Base-by-base conservation (phyloP, 768 basidiomycete species). In the Lanmaoa rubissima region DNA sequence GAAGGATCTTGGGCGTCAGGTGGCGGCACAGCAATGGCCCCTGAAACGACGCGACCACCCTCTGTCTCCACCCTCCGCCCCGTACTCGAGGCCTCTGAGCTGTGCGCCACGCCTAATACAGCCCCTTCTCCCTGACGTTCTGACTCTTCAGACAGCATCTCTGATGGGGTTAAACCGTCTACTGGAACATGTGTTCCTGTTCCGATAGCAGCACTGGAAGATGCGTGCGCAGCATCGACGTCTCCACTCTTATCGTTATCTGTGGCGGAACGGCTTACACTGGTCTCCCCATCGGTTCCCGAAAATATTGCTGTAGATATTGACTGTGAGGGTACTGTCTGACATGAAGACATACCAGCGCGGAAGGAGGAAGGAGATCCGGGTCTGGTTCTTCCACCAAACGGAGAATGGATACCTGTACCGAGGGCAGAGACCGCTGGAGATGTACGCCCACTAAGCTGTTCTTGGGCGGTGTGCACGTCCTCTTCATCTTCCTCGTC, bases 401-500 rank as follows among this genome's bases (percentile, higher is more conserved):
- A 50, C 13, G 57, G 54, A 46, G 54, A 63, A 17, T 46, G 56
- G 28, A 55, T 16, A 12, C 58, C 42, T n/a, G 55, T 40, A 21
- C 63, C 61, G 31, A 68, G 54, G 31, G 63, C 61, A 38, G 66
- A 70, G 32, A 65, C 56, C 3, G 63, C 65, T 19, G 67, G 68
- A 44, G 67, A 68, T 44, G 65, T 45, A 32, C 65, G 67, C 3
- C 65, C 67, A 43, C 61, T 70, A n/a, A 55, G 34, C 13, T 54
- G 55, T 46, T 68, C 67, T 36, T 59, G 59, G 6, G 63, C 59
- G 24, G 65, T 65, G 51, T 66, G 67, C 31, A 56, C 59, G 8
- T 68, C 63, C 21, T 55, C 63, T 48, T 69, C 66, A 10, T 69
- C 65, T 16, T 56, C 64, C 28, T 71, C 74, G 44, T 66, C 68